Percentiles rank a stretch among this genome's conserved stretches.
phyloP scores from a whole-genome alignment of 78 protist species.

The Planoprotostelium fungivorum region DNA sequence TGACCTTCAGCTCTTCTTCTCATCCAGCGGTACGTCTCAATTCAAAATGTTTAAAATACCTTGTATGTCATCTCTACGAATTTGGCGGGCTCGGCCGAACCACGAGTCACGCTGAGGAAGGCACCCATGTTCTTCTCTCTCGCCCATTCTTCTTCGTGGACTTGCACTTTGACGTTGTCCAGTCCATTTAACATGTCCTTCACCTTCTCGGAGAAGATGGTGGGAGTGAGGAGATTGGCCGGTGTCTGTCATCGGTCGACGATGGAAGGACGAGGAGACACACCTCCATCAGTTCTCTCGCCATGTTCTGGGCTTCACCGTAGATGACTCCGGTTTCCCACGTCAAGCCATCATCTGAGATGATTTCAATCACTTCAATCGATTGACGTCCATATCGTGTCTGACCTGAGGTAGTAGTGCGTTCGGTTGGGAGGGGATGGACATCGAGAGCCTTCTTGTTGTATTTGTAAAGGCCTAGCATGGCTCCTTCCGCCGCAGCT shows the following conservation, averaged over 20 bases:
- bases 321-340: constrained; percentile 34
- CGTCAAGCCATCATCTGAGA: not conserved
- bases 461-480: not conserved
- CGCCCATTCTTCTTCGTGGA: constrained; percentile 47
- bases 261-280: not conserved
- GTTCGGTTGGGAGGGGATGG: not conserved
- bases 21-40: too few species aligned
- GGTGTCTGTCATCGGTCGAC: constrained; percentile 3
- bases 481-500: not conserved
- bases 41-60: too few species aligned
- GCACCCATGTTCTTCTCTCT: constrained; percentile 58
- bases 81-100: constrained; percentile 26
- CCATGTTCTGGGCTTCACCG: constrained; percentile 48
- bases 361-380: not conserved
- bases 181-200: not conserved
- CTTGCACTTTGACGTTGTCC: constrained; percentile 7
- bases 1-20: too few species aligned
- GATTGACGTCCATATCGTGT: not conserved
- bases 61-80: constrained; percentile 46
- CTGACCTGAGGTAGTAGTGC: not conserved
- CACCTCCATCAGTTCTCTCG: constrained; percentile 31
- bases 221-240: constrained; percentile 49
- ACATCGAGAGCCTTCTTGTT: not conserved
- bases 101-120: constrained; percentile 44
- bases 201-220: constrained; percentile 29